Base-by-base conservation (phyloP, 352 stramenopile genomes). In the Phytophthora macrochlamydospora region DNA sequence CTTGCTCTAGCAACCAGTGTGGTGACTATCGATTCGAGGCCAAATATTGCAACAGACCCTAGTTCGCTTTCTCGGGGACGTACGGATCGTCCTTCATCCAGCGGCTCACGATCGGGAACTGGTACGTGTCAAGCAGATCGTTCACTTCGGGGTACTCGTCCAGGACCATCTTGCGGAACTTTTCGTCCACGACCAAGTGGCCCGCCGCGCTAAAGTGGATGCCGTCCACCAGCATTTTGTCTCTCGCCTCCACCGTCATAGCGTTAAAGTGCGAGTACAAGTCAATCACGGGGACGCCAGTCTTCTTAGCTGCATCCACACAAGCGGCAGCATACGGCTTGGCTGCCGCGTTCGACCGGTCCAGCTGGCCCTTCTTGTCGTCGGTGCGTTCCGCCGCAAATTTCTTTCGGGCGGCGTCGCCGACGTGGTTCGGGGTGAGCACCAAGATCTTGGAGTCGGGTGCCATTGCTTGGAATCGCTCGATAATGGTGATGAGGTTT, bases 261-360 rank as follows among this genome's bases (percentile, higher is more conserved):
- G 66, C 51, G 44, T 81, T 83, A 58, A 86, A 85, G 44, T 75
- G 55, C 49, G 70, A 56, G 33, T 79, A 59, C 33, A 84, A 48
- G 37, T 85, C 69, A 13, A 88, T 32, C 11, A 67, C 60, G 2
- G 67, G 51, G 7, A 82, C 51, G 18, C 50, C 28, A 8, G 66
- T 51, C 7, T 60, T 59, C 1, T 40, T 13, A 1, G 56, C 73
- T 2, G 75, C 59, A 30, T 75, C 66, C 12, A 79, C 56, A 44
- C 77, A 84, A 42, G 65, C 69, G 29, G 32, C 51, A 35, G 79
- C 75, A 65, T 85, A 85, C 42, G 59, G 43, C 1, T 49, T 59
- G 0, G 64, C 40, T 1, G 57, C 57, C 2, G 57, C 72, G 55
- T 84, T 84, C 8, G 45, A 75, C 46, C 77, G 73, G 57, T 78